Evolutionary conservation across 768 basidiomycete genomes (phyloP).

Genomic region (Leccinum subgranulosum): DNA sequence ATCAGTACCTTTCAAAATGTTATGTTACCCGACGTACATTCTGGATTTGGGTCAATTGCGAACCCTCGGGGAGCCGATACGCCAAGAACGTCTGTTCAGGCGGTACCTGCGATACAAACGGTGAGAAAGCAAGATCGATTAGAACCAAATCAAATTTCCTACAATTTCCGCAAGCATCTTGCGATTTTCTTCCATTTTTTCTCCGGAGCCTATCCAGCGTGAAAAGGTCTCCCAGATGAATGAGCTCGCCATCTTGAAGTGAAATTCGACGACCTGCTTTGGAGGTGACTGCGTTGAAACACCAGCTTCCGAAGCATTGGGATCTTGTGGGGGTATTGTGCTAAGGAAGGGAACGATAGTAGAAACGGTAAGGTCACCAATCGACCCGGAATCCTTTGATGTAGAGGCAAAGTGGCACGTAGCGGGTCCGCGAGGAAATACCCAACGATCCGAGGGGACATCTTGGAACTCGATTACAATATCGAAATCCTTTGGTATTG

Average conservation of each 20-base stretch:
- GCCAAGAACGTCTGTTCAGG: conserved; percentile 51
- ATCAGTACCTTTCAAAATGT: neutral
- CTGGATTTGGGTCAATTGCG: conserved; percentile 57
- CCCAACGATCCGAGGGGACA: conserved; percentile 57
- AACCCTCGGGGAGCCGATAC: conserved; percentile 53
- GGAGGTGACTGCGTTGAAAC: conserved; percentile 6
- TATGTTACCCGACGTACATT: conserved; percentile 38
- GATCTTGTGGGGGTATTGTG: conserved; percentile 11
- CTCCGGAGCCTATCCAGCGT: conserved; percentile 59
- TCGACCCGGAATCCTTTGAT: conserved; percentile 9
- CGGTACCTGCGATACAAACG: conserved; percentile 32
- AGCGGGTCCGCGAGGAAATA: conserved; percentile 60
- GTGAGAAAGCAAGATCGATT: neutral
- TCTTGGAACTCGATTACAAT: conserved; percentile 72
- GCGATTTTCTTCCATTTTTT: conserved; percentile 49
- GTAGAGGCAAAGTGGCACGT: conserved; percentile 42
- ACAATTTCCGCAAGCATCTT: conserved; percentile 48
- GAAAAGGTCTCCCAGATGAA: conserved; percentile 56
- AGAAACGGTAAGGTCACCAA: conserved; percentile 39
- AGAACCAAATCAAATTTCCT: neutral
- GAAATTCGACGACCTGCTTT: conserved; percentile 42
- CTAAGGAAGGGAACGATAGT: conserved; percentile 44
- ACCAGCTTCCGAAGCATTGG: conserved; percentile 12
- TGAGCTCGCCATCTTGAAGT: conserved; percentile 45
- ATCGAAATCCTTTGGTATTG: conserved; percentile 59